These are phyloP conservation scores for Vigna nakashimae DNA, from an alignment of 306 rosid species.

Conservation along the genomic window DNA sequence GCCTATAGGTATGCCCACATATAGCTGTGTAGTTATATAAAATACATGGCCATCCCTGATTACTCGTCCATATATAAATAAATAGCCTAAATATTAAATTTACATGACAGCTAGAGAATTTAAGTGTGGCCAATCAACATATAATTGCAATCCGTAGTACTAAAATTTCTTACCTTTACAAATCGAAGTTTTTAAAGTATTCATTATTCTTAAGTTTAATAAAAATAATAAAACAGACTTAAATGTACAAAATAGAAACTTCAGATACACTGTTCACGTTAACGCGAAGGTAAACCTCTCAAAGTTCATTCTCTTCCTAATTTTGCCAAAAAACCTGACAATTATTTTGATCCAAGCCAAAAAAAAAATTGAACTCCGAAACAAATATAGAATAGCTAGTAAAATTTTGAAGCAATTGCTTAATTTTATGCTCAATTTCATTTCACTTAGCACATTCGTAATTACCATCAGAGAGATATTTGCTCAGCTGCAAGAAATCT, in stretches of 20 bases:
- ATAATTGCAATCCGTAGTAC: neutral
- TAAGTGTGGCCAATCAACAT: neutral
- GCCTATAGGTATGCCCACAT: neutral
- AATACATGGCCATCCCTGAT: neutral
- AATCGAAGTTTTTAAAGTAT: neutral
- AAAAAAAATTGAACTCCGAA: neutral
- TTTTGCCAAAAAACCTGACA: neutral
- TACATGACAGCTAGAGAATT: neutral
- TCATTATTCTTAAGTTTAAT: neutral
- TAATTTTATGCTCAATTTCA: neutral
- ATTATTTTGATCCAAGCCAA: neutral
- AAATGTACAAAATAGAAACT: neutral
- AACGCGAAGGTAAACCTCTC: conserved; percentile 19
- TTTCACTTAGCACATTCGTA: neutral
- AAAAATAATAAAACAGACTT: neutral
- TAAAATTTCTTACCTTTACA: neutral
- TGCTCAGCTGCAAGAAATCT: neutral
- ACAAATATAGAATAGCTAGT: neutral
- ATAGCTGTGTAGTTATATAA: neutral
- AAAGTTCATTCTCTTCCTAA: neutral
- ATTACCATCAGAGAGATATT: neutral
- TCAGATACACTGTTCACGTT: neutral
- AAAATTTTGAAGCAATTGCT: neutral
- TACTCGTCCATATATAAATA: neutral
- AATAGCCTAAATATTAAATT: neutral